Conservation (phyloP, 192 early-diverging fungal species). For the Coemansia sp. region DNA sequence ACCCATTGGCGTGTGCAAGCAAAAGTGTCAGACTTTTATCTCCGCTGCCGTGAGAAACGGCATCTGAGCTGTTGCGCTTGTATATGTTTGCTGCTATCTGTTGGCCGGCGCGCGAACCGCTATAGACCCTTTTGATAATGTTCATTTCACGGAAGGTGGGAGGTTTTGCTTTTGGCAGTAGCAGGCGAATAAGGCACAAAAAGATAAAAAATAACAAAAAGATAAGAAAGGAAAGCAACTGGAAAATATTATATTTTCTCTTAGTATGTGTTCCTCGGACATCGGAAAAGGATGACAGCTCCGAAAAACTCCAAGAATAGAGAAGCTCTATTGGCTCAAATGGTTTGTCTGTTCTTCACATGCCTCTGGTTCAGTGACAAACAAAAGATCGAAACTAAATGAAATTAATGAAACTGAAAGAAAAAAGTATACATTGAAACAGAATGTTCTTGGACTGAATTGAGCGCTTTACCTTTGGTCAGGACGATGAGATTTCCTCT, state of each 20-base stretch:
- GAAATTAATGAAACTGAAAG: neutral
- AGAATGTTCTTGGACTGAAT: neutral
- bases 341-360: too few species aligned
- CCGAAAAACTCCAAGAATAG: neutral
- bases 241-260: neutral
- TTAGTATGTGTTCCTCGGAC: neutral
- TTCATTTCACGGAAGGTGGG: conserved; percentile 17
- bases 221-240: neutral
- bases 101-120: conserved; percentile 33
- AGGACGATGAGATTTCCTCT: conserved; percentile 47
- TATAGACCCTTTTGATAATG: conserved; percentile 17
- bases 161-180: too few species aligned
- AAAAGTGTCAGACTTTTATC: conserved; percentile 32
- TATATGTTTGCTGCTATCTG: conserved; percentile 44
- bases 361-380: too few species aligned
- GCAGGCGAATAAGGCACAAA: neutral
- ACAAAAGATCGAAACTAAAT: too few species aligned
- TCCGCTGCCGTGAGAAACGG: neutral
- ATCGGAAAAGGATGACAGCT: conserved; percentile 4
- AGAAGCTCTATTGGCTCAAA: too few species aligned
- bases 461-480: neutral
- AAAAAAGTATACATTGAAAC: neutral
- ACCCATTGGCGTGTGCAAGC: conserved; percentile 49
- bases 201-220: neutral
- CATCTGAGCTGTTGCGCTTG: neutral